Base-by-base conservation (phyloP, 148 eudicot species). In the Silene uniflora region DNA sequence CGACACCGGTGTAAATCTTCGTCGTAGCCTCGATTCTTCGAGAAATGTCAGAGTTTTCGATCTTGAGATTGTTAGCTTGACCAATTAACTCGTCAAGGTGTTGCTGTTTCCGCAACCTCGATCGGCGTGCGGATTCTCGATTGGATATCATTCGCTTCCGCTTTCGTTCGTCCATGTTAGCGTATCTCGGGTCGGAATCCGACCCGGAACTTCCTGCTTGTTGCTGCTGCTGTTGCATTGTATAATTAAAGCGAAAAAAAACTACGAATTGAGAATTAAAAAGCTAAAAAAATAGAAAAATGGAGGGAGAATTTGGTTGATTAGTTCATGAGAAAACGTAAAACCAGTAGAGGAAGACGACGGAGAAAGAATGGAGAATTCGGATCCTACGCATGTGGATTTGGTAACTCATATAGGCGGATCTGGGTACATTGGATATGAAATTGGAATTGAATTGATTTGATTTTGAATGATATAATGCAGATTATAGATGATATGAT, bases 261-360 rank as follows among this genome's bases (percentile, higher is more conserved):
- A 12, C 56, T 52, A 52, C 3, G 56, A 52, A 13, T 52, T 12
- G 17, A 12, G 56, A 12, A 52, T 0, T 39, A 39, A 17, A 25
- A 70, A 54, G 47, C 27, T 29, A 32, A 60, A 73, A n/a, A 7
- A 44, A 10, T 0, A 3, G 10, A 59, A 5, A 10, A 44, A 23
- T 22, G 58, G 54, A 22, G 9, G 13, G 7, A 49, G 65, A 19
- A 21, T 68, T n/a, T 7, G 39, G 74, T 11, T 62, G 76, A 79
- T 61, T 62, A 77, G 54, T 83, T 89, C 89, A 92, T 84, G 94
- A 91, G 74, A 91, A 83, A 56, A 77, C 88, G 84, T 91, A 90
- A 69, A 94, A 94, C 95, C 95, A 90, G 85, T 94, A 90, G 67
- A 94, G 91, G 78, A 94, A 94, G 4, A 94, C 97, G 69, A 91